These are phyloP conservation scores for Sarocladium strictum DNA, from an alignment of 2,329 filamentous ascomycete species.

Conservation along the genomic window DNA sequence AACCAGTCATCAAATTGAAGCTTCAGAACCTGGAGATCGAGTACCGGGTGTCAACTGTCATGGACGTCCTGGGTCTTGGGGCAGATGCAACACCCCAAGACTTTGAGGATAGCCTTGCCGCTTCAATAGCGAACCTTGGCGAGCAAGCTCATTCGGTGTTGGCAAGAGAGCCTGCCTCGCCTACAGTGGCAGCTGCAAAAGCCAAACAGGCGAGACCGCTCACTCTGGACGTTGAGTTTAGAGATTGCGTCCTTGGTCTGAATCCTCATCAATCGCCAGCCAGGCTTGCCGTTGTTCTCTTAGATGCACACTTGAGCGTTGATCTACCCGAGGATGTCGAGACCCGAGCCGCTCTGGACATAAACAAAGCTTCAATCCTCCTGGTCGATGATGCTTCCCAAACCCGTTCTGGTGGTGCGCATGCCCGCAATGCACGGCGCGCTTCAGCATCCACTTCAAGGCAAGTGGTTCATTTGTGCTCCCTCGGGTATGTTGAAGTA, in stretches of 20 bases:
- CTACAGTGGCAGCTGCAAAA: constrained; percentile 13
- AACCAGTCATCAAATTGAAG: constrained; percentile 84
- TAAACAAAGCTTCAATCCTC: constrained; percentile 77
- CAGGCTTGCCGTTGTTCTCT: constrained; percentile 73
- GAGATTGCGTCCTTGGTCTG: constrained; percentile 76
- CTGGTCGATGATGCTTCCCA: constrained; percentile 67
- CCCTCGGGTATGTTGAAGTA: constrained; percentile 76
- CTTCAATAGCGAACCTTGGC: constrained; percentile 72
- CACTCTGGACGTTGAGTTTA: constrained; percentile 67
- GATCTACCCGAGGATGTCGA: constrained; percentile 59
- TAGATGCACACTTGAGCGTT: constrained; percentile 68
- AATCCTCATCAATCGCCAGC: constrained; percentile 72
- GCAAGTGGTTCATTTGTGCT: constrained; percentile 51
- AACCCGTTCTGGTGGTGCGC: constrained; percentile 13
- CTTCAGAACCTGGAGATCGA: constrained; percentile 80
- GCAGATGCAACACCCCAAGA: constrained; percentile 65
- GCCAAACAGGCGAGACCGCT: constrained; percentile 46
- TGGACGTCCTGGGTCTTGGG: constrained; percentile 69
- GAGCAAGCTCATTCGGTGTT: constrained; percentile 53
- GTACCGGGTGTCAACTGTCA: constrained; percentile 78
- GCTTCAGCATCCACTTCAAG: constrained; percentile 32
- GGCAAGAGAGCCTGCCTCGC: constrained; percentile 19
- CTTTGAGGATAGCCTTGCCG: constrained; percentile 67
- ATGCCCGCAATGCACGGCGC: constrained; percentile 15
- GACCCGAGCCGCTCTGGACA: constrained; percentile 57